These are phyloP conservation scores for Quillaja saponaria DNA, from an alignment of 306 rosid species.

Conservation along the genomic window DNA sequence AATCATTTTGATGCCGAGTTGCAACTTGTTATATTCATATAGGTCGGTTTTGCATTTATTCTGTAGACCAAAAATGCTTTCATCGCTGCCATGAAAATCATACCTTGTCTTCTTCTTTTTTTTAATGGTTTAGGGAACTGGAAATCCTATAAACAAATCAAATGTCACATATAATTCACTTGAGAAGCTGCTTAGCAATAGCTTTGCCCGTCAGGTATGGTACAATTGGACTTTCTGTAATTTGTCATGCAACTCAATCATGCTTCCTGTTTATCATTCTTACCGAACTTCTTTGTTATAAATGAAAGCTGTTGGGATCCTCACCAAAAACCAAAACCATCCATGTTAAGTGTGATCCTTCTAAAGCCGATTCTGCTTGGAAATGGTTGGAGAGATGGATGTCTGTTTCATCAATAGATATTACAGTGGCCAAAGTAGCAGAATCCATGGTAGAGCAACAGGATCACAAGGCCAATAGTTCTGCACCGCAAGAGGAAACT, in stretches of 20 bases:
- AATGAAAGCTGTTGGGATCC: slow-evolving; percentile 69
- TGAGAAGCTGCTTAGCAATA: slow-evolving; percentile 76
- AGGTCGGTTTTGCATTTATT: neutral
- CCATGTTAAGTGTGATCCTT: slow-evolving; percentile 75
- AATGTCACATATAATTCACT: slow-evolving; percentile 43
- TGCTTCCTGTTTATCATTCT: slow-evolving; percentile 1
- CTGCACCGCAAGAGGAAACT: slow-evolving; percentile 39
- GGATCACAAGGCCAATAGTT: slow-evolving; percentile 34
- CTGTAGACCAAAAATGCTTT: too few species aligned
- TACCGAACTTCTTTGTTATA: neutral
- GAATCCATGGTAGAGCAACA: slow-evolving; percentile 39
- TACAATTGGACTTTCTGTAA: slow-evolving; percentile 17
- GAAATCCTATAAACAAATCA: slow-evolving; percentile 37
- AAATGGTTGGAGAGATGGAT: slow-evolving; percentile 98
- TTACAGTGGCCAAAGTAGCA: slow-evolving; percentile 37
- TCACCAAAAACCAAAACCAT: slow-evolving; percentile 67
- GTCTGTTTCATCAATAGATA: slow-evolving; percentile 52
- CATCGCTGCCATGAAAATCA: too few species aligned
- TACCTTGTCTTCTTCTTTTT: neutral
- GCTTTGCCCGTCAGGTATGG: slow-evolving; percentile 79
- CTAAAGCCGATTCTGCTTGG: slow-evolving; percentile 88
- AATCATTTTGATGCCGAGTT: neutral
- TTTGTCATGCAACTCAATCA: slow-evolving; percentile 16
- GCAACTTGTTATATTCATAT: too few species aligned
- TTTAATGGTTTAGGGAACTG: slow-evolving; percentile 55